These are phyloP conservation scores for Ichthyophthirius multifiliis DNA, from an alignment of 169 alveolate species.

Conservation along the genomic window DNA sequence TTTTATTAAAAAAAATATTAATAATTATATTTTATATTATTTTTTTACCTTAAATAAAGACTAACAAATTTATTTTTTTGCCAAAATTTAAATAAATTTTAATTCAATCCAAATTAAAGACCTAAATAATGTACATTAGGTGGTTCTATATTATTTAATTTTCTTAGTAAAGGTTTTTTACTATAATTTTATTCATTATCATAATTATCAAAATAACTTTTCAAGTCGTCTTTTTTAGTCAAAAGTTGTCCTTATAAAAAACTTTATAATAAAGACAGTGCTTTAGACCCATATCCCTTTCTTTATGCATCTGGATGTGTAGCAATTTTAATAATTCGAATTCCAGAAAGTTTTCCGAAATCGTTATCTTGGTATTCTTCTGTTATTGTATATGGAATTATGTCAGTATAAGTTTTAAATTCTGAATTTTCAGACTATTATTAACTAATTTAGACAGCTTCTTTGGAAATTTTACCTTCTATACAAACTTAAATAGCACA, in stretches of 20 bases:
- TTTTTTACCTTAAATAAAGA: conserved; percentile 73
- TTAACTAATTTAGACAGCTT: background rate
- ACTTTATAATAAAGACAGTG: conserved; percentile 63
- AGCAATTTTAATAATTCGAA: conserved; percentile 97
- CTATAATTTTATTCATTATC: too few species aligned
- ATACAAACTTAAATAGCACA: conserved; percentile 90
- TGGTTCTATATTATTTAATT: conserved; percentile 79
- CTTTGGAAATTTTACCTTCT: conserved; percentile 89
- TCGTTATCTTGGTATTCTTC: conserved; percentile 93
- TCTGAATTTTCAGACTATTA: background rate
- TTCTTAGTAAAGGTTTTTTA: too few species aligned
- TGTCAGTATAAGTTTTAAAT: conserved; percentile 93
- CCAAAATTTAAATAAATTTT: conserved; percentile 94
- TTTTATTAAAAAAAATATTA: too few species aligned
- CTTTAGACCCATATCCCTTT: conserved; percentile 97
- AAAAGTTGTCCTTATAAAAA: background rate
- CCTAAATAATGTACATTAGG: conserved; percentile 94
- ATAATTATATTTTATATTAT: too few species aligned
- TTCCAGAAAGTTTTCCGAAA: conserved; percentile 71
- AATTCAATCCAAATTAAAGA: conserved; percentile 96
- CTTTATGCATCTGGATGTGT: conserved; percentile 96
- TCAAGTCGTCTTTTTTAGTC: too few species aligned
- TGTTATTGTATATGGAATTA: conserved; percentile 97
- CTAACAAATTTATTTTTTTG: conserved; percentile 90
- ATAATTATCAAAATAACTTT: too few species aligned